Conservation (phyloP, 2,329 filamentous ascomycete genomes). For the Chrysoporthe austroafricana region DNA sequence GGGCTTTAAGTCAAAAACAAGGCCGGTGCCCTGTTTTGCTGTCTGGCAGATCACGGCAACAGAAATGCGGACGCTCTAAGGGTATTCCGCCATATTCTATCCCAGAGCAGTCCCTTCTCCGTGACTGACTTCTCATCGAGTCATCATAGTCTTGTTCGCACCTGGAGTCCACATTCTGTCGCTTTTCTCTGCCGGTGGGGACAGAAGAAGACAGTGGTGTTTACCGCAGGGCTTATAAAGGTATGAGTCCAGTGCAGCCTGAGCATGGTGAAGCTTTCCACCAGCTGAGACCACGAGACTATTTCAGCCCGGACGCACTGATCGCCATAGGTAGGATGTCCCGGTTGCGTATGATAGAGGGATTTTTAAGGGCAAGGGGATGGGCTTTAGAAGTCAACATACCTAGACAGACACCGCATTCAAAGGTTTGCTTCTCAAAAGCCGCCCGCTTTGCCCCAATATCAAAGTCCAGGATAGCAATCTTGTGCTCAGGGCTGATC, state of each 20-base stretch:
- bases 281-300: neutral
- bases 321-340: neutral
- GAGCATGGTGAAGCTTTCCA: neutral
- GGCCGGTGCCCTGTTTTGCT: neutral
- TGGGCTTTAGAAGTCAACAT: conserved; percentile 31
- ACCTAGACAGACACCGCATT: conserved; percentile 83
- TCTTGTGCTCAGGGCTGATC: conserved; percentile 62
- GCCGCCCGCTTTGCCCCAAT: conserved; percentile 71
- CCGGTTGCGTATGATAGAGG: neutral
- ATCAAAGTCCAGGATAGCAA: conserved; percentile 78
- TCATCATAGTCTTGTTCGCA: too few relatives aligned
- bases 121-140: too few relatives aligned
- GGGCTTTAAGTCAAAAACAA: neutral
- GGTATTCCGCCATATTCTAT: too few relatives aligned
- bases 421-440: conserved; percentile 84
- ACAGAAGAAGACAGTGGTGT: neutral
- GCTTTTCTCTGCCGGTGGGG: too few relatives aligned
- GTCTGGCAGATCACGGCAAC: neutral
- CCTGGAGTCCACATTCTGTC: too few relatives aligned
- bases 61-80: neutral
- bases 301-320: neutral
- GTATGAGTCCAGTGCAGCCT: neutral
- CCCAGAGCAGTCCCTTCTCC: too few relatives aligned
- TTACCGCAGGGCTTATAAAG: neutral
- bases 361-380: too few relatives aligned